phyloP scores from a whole-genome alignment of 2,329 filamentous ascomycete genomes.

The Botrytis byssoidea region DNA sequence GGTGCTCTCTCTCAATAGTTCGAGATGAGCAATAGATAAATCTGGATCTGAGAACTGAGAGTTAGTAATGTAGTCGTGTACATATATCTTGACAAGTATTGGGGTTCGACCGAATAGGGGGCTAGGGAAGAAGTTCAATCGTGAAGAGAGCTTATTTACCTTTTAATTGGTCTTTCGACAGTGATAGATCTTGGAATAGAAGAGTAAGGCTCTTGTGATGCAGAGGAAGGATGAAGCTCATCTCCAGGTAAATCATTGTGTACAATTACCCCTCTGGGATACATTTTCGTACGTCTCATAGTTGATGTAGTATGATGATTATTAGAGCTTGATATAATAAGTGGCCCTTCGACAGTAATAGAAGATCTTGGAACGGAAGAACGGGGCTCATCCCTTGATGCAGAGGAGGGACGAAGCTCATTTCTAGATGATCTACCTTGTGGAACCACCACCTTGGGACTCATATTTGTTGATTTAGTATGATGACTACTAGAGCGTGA shows the following conservation, averaged over 20 bases:
- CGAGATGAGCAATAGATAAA: rapidly evolving
- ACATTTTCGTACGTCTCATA: no score
- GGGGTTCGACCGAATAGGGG: background rate
- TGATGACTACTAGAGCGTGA: background rate
- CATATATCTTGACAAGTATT: background rate
- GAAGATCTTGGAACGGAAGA: background rate
- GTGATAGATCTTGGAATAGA: no score
- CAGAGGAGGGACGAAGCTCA: background rate
- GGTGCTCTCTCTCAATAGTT: background rate
- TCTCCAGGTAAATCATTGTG: no score
- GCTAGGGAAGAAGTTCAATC: background rate
- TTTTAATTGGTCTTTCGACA: background rate
- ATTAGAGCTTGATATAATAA: no score
- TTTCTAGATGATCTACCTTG: background rate
- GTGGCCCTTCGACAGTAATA: background rate
- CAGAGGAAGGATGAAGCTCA: no score
- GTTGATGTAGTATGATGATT: no score
- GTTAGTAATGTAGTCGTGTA: background rate
- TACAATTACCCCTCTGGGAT: no score
- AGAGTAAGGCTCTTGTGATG: no score
- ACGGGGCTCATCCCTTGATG: background rate
- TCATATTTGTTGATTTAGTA: background rate
- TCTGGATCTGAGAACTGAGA: background rate
- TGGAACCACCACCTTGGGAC: background rate
- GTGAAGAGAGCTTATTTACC: background rate